phyloP scores from a whole-genome alignment of 1,284 basidiomycete genomes.

The Ganoderma multipileum region DNA sequence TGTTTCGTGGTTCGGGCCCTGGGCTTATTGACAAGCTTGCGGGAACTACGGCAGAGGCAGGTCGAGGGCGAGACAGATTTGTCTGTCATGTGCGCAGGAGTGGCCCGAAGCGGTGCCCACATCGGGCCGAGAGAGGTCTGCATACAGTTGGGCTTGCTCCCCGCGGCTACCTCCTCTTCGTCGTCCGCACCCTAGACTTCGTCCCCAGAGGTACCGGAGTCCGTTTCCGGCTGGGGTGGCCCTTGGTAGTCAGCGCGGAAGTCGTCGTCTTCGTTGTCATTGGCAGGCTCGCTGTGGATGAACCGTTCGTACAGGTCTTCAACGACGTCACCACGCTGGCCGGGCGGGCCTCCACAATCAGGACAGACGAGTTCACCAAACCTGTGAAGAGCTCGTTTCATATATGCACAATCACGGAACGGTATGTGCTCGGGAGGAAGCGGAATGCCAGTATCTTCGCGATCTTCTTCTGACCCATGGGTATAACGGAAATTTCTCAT shows the following conservation, averaged over 20 bases:
- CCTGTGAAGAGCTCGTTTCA: conserved; percentile 59
- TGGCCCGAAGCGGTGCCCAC: conserved; percentile 47
- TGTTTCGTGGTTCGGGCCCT: conserved; percentile 15
- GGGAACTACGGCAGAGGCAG: conserved; percentile 53
- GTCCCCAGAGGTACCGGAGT: conserved; percentile 19
- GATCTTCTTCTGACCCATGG: conserved; percentile 66
- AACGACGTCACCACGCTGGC: conserved; percentile 27
- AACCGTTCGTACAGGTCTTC: conserved; percentile 63
- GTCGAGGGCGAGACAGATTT: conserved; percentile 52
- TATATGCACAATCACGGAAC: conserved; percentile 1
- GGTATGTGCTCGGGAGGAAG: conserved; percentile 76
- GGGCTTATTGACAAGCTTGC: conserved; percentile 43
- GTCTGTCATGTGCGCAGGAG: conserved; percentile 53
- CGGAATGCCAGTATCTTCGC: conserved; percentile 95
- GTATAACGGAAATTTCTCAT: conserved; percentile 96
- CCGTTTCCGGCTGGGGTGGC: conserved; percentile 3
- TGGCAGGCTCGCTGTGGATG: conserved; percentile 66
- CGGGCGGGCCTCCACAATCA: too few species aligned
- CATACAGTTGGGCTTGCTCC: conserved; percentile 50
- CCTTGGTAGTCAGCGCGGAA: conserved; percentile 37
- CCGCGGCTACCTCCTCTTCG: conserved; percentile 27
- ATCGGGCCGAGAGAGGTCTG: conserved; percentile 48
- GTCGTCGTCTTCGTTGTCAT: conserved; percentile 66
- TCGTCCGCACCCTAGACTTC: conserved; percentile 35
- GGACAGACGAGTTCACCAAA: conserved; percentile 90